Evolutionary conservation across 176 grass and related monocot species (phyloP), one percentile per base, ranked within the genome.

Genomic region (Avena atlantica): DNA sequence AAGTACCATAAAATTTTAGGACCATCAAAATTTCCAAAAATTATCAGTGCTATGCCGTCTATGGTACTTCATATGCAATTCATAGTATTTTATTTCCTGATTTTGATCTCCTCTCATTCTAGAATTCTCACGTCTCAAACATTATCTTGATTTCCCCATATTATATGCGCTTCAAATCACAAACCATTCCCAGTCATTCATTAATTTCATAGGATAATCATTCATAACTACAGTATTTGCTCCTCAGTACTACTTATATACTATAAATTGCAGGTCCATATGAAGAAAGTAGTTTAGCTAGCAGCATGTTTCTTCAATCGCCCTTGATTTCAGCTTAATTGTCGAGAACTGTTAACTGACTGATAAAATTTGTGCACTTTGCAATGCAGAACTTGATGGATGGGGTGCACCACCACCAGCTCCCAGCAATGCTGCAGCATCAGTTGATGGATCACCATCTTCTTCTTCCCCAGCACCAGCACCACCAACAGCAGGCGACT

Each of bases 351-450:
- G 2, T 3, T 49, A 24, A 66, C 48, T 81, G 44, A 21, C 23
- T 75, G 48, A 57, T 8, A 21, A 55, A 45, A 53, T 16, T 2
- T 9, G 15, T 15, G 6, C 12, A 24, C 49, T 24, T 23, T 75
- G 47, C 62, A 27, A 76, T 85, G 89, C 82, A 91, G 89, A 77
- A 84, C 52, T 60, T 91, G 86, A 31, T 91, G 76, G 89, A 91
- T 81, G 89, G 60, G 16, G 81, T 53, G 29, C 89, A 84, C 40
- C 89, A 84, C 37, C 85, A 88, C 52, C 85, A 91, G 85, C 81
- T 88, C 4, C 50, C 50, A n/a, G 2, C 83, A 24, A n/a, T 85
- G 72, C 45, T 81, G 76, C 70, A 86, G 24, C 83, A 80, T 68
- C 79, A 85, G 67, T 48, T 86, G 47, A 23, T 58, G 70, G 94